Evolutionary conservation across 495 filamentous ascomycete species (phyloP).

Genomic region (Aspergillus campestris): DNA sequence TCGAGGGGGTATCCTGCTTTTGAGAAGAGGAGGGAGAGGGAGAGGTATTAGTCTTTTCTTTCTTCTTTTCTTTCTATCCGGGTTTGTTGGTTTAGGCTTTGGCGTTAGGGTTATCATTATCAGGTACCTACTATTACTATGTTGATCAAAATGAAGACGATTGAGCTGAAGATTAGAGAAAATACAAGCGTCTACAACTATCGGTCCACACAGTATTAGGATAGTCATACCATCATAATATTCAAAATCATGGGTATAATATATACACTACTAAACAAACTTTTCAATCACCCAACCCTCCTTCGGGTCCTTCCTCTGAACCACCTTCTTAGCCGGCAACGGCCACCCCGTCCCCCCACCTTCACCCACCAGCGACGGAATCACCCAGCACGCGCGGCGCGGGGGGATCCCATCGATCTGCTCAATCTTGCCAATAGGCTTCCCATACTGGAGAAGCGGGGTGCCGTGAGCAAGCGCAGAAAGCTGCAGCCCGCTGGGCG

Average conservation of each 20-base stretch:
- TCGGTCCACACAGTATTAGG: not conserved
- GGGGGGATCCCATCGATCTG: constrained; percentile 44
- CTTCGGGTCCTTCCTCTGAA: constrained; percentile 62
- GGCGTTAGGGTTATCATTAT: constrained; percentile 2
- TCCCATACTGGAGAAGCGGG: constrained; percentile 74
- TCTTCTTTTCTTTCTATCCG: not conserved
- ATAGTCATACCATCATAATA: constrained; percentile 10
- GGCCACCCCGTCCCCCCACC: constrained; percentile 71
- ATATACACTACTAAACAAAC: constrained; percentile 33
- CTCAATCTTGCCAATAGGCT: constrained; percentile 78
- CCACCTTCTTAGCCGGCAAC: constrained; percentile 70
- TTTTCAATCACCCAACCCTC: constrained; percentile 74
- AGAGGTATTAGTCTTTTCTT: constrained; percentile 8
- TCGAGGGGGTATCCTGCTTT: constrained; percentile 39
- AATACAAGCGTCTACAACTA: no score
- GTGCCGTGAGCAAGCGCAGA: constrained; percentile 75
- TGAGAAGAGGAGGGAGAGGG: constrained; percentile 32
- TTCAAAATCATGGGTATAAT: constrained; percentile 18
- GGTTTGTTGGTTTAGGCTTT: not conserved
- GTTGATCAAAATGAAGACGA: no score
- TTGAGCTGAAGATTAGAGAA: no score
- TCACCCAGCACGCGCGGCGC: constrained; percentile 71
- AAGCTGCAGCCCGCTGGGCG: constrained; percentile 67
- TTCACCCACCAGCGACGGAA: constrained; percentile 61
- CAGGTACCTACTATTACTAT: no score